These are phyloP conservation scores for Orobanche coerulescens DNA, from an alignment of 257 asterid species.

Conservation along the genomic window DNA sequence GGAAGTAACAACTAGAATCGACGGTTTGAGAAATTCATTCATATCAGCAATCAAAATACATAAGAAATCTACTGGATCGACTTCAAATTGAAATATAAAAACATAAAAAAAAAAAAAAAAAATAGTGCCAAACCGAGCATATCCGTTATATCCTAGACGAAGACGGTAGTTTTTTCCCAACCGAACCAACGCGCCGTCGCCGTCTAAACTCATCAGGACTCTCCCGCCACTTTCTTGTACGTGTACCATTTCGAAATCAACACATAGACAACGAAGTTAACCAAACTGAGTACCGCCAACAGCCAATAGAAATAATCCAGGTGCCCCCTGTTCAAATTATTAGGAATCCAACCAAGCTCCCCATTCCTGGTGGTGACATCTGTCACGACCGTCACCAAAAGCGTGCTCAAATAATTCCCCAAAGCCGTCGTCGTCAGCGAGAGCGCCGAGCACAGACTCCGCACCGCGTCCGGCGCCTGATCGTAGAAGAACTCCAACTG, in stretches of 20 bases:
- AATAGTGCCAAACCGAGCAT: too few species aligned
- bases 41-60: too few species aligned
- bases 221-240: conserved; percentile 56
- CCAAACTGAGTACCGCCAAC: conserved; percentile 44
- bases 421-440: conserved; percentile 58
- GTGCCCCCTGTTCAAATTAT: conserved; percentile 70
- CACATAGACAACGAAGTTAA: conserved; percentile 52
- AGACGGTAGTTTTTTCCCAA: too few species aligned
- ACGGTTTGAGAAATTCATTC: too few species aligned
- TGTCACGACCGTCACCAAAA: conserved; percentile 54
- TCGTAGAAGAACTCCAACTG: conserved; percentile 82
- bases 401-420: conserved; percentile 59
- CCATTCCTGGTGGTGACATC: conserved; percentile 40
- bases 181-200: neutral
- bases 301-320: conserved; percentile 77
- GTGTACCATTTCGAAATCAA: conserved; percentile 48
- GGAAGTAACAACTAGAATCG: too few species aligned
- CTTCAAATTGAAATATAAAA: neutral
- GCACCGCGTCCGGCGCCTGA: conserved; percentile 85
- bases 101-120: neutral
- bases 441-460: conserved; percentile 73
- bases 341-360: conserved; percentile 68
- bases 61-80: too few species aligned
- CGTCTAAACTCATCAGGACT: too few species aligned
- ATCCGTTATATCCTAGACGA: too few species aligned